These are phyloP conservation scores for Aspergillus quadrilineatus DNA, from an alignment of 2,329 filamentous ascomycete genomes.

Conservation along the genomic window DNA sequence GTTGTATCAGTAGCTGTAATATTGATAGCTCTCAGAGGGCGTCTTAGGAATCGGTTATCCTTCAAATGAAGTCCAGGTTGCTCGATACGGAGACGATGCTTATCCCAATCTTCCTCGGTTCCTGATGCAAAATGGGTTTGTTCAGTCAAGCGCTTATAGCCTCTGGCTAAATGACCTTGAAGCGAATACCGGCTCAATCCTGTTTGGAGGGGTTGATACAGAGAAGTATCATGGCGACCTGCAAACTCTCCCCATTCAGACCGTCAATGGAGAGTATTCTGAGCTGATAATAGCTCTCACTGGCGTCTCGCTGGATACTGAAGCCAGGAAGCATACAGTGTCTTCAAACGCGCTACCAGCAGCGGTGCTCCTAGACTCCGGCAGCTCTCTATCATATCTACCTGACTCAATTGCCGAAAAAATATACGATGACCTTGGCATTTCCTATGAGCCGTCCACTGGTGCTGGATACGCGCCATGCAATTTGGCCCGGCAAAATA, in stretches of 20 bases:
- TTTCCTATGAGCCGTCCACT: slow-evolving; percentile 57
- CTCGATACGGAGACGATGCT: slow-evolving; percentile 47
- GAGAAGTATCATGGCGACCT: slow-evolving; percentile 63
- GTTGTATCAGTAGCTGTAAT: neutral
- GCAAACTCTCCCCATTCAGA: slow-evolving; percentile 66
- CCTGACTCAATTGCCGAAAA: slow-evolving; percentile 34
- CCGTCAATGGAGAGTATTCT: slow-evolving; percentile 49
- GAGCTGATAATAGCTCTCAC: slow-evolving; percentile 72
- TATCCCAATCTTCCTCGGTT: slow-evolving; percentile 71
- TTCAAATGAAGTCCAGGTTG: slow-evolving; percentile 65
- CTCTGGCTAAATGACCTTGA: slow-evolving; percentile 73
- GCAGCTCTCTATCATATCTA: slow-evolving; percentile 41
- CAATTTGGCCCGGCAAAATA: slow-evolving; percentile 47
- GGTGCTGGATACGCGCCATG: slow-evolving; percentile 57
- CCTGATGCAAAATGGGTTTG: slow-evolving; percentile 60
- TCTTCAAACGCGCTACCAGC: slow-evolving; percentile 42
- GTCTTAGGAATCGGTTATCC: slow-evolving; percentile 84
- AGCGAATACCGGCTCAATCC: slow-evolving; percentile 63
- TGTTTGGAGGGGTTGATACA: slow-evolving; percentile 74
- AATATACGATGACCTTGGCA: slow-evolving; percentile 60
- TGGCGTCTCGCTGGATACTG: slow-evolving; percentile 46
- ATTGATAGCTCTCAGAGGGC: slow-evolving; percentile 53
- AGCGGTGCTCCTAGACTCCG: slow-evolving; percentile 42
- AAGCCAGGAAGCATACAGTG: slow-evolving; percentile 24
- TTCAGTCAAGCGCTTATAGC: slow-evolving; percentile 68